Percentiles rank a stretch among this genome's conserved stretches.
phyloP scores from a whole-genome alignment of 208 protist species.

The Crithidia bombi region DNA sequence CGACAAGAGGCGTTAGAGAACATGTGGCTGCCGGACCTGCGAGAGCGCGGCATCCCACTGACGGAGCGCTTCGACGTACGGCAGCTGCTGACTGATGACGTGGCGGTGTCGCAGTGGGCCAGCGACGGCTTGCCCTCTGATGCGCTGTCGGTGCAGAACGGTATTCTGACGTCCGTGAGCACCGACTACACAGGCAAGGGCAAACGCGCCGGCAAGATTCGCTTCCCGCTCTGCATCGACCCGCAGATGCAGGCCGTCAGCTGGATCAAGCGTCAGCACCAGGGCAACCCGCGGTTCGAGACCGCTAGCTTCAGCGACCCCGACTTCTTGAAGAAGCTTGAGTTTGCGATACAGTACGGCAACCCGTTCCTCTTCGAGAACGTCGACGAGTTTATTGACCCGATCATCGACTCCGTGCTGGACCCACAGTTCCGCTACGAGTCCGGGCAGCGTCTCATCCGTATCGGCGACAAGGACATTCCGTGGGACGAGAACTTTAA shows the following conservation, averaged over 20 bases:
- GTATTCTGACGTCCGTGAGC: constrained; percentile 95
- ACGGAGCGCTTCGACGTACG: constrained; percentile 91
- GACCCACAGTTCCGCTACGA: constrained; percentile 96
- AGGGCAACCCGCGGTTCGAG: constrained; percentile 91
- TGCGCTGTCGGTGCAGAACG: constrained; percentile 98
- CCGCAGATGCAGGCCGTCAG: constrained; percentile 98
- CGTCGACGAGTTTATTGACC: constrained; percentile 99
- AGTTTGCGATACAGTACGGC: constrained; percentile 98
- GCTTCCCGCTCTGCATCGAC: constrained; percentile 99
- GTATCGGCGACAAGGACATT: constrained; percentile 96
- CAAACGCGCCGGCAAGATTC: constrained; percentile 80
- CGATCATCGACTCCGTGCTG: constrained; percentile 98
- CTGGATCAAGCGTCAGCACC: constrained; percentile 98
- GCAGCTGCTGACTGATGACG: constrained; percentile 95
- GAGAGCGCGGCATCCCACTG: constrained; percentile 88
- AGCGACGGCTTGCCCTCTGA: constrained; percentile 98
- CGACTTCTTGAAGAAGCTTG: constrained; percentile 98
- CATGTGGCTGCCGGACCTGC: constrained; percentile 93
- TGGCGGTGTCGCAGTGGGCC: constrained; percentile 97
- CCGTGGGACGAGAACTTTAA: constrained; percentile 98
- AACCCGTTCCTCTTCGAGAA: constrained; percentile 98
- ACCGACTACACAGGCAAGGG: constrained; percentile 83
- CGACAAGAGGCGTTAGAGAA: constrained; percentile 92
- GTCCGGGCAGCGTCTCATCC: constrained; percentile 87
- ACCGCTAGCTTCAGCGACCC: constrained; percentile 96